Conservation (phyloP, 2,329 filamentous ascomycete genomes). For the Phoma sp. region DNA sequence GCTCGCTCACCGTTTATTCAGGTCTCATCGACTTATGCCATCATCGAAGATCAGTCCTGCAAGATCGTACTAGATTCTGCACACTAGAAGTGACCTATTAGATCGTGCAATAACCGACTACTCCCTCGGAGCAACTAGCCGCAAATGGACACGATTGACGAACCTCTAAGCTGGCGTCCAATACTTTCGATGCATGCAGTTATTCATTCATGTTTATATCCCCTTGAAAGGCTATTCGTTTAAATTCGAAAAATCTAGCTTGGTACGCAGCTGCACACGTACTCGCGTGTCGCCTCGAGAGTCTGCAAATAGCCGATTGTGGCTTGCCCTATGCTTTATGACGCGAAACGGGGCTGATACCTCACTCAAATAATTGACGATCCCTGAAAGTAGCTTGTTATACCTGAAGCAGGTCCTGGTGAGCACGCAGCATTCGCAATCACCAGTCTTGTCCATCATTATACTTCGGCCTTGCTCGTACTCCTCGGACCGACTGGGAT, state of each 20-base stretch:
- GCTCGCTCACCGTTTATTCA: slow-evolving; percentile 23
- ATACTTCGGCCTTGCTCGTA: neutral
- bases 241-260: neutral
- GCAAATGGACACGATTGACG: slow-evolving; percentile 37
- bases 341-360: slow-evolving; percentile 21
- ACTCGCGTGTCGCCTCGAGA: neutral
- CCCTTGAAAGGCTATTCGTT: neutral
- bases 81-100: slow-evolving; percentile 34
- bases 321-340: slow-evolving; percentile 21
- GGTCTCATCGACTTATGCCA: slow-evolving; percentile 36
- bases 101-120: slow-evolving; percentile 26
- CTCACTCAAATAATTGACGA: slow-evolving; percentile 12
- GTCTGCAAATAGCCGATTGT: slow-evolving; percentile 20
- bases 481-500: too few relatives aligned
- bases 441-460: too few relatives aligned
- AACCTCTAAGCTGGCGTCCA: slow-evolving; percentile 31
- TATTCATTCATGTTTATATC: slow-evolving; percentile 10
- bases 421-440: neutral
- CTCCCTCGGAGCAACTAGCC: slow-evolving; percentile 28
- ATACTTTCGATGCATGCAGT: slow-evolving; percentile 32
- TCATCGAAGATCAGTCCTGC: slow-evolving; percentile 22
- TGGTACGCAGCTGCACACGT: neutral
- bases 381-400: slow-evolving; percentile 17
- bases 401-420: slow-evolving; percentile 2
- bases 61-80: slow-evolving; percentile 15